phyloP scores from a whole-genome alignment of 495 filamentous ascomycete species.

The Penicillium bovifimosum region DNA sequence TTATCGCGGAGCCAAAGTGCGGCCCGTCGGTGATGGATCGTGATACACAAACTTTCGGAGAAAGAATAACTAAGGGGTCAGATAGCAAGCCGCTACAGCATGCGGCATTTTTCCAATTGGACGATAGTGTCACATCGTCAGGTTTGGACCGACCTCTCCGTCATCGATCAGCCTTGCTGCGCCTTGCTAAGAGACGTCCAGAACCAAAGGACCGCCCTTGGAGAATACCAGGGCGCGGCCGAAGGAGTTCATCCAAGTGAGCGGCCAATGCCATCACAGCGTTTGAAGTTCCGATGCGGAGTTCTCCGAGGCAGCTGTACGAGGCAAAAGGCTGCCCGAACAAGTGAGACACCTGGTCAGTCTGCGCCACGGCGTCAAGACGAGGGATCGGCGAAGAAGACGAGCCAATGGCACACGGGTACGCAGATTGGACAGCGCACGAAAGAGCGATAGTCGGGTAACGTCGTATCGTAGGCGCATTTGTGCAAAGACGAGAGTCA shows the following conservation, averaged over 20 bases:
- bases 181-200: slow-evolving; percentile 6
- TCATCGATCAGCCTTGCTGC: slow-evolving; percentile 5
- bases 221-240: background rate
- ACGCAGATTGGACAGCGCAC: background rate
- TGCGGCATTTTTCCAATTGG: background rate
- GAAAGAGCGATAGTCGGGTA: background rate
- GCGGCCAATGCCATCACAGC: background rate
- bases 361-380: slow-evolving; percentile 2
- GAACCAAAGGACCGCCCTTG: background rate
- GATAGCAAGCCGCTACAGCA: background rate
- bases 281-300: no score
- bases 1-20: no score
- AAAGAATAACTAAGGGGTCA: background rate
- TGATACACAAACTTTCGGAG: no score
- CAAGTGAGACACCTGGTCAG: background rate
- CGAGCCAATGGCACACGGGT: background rate
- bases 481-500: no score
- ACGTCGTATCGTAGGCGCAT: background rate
- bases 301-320: no score
- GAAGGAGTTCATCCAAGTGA: background rate
- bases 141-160: background rate
- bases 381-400: slow-evolving; percentile 2
- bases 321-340: background rate
- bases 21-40: no score
- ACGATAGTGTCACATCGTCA: background rate